Evolutionary conservation across 306 rosid species (phyloP).

Genomic region (Vigna mungo): DNA sequence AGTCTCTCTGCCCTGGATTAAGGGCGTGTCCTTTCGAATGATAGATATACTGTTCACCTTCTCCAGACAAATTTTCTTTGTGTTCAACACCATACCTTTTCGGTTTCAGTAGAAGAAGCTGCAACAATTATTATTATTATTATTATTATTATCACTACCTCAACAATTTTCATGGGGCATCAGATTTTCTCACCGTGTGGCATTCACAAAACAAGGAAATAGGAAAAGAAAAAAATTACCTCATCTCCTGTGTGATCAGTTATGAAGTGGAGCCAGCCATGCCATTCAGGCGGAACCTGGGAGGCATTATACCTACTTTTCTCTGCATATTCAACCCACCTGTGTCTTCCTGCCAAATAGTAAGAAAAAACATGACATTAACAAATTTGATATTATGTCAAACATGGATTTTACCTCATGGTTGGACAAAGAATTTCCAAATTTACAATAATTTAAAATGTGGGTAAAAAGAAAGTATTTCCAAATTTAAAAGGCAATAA

Average conservation of each 20-base stretch:
- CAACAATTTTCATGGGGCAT: not conserved
- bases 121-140: conserved; percentile 41
- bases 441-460: not conserved
- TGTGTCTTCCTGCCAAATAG: conserved; percentile 86
- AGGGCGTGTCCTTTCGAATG: conserved; percentile 98
- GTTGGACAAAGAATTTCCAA: not conserved
- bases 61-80: conserved; percentile 87
- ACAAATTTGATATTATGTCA: conserved; percentile 18
- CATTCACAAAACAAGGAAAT: conserved; percentile 20
- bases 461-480: too few species aligned
- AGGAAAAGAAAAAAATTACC: conserved; percentile 52
- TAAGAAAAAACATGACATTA: conserved; percentile 32
- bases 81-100: conserved; percentile 86
- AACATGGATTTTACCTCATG: not conserved
- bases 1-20: conserved; percentile 90
- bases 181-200: conserved; percentile 10
- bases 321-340: conserved; percentile 99
- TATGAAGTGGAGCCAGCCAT: conserved; percentile 94
- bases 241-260: conserved; percentile 98
- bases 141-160: conserved; percentile 21
- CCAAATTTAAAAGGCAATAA: too few species aligned
- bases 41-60: conserved; percentile 86
- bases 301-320: conserved; percentile 94
- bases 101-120: conserved; percentile 93
- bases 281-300: conserved; percentile 99